A percentile compares a stretch with the other conserved stretches of the same genome.
Evolutionary conservation across 176 grass and related monocot species (phyloP).

Genomic region (Cenchrus fungigraminus): DNA sequence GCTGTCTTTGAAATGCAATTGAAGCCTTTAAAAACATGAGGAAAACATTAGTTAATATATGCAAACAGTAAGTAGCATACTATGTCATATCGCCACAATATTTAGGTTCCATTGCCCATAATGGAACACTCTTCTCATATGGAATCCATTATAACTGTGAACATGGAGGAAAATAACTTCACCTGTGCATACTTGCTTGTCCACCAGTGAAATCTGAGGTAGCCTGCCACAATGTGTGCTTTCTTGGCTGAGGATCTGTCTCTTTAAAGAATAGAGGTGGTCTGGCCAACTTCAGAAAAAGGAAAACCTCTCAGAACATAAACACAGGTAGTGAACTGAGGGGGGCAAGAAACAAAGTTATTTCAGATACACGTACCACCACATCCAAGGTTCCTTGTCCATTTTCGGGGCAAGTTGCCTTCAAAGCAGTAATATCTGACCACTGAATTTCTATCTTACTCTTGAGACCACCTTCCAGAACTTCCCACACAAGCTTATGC

Average conservation of each 20-base stretch:
- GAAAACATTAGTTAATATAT: background rate
- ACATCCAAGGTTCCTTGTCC: conserved; percentile 62
- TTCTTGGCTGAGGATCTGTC: conserved; percentile 98
- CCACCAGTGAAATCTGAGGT: conserved; percentile 96
- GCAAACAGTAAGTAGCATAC: background rate
- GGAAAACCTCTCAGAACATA: conserved; percentile 36
- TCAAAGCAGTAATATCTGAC: conserved; percentile 86
- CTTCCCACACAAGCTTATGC: conserved; percentile 98
- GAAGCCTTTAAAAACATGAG: background rate
- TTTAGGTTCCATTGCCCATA: background rate
- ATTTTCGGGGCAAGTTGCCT: conserved; percentile 71
- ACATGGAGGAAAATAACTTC: conserved; percentile 29
- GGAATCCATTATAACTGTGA: conserved; percentile 3
- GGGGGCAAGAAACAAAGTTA: background rate
- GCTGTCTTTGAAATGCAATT: background rate
- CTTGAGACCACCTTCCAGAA: conserved; percentile 90
- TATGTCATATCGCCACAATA: conserved; percentile 5
- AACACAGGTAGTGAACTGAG: background rate
- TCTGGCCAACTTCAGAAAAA: conserved; percentile 71
- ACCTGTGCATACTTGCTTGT: conserved; percentile 90
- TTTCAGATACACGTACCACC: conserved; percentile 49
- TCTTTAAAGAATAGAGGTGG: conserved; percentile 96
- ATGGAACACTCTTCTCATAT: conserved; percentile 3
- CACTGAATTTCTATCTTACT: conserved; percentile 99
- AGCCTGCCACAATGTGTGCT: conserved; percentile 93